Conservation (phyloP, 257 asterid genomes). For the Salvia rosmarinus region DNA sequence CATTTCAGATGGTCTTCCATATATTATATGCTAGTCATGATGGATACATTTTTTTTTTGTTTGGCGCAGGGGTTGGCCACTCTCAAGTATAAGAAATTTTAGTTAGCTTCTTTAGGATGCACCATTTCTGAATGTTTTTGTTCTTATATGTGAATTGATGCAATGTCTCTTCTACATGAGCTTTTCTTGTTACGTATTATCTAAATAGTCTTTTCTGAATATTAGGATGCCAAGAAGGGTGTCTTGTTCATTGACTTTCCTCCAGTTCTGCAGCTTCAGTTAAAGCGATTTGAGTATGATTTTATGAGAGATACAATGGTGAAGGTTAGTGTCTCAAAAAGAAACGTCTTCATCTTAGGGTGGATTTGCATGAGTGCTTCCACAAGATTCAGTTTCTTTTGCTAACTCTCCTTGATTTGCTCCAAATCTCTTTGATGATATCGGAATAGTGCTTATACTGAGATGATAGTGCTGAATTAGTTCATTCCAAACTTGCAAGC, state of each 20-base stretch:
- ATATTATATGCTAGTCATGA: conserved; percentile 7
- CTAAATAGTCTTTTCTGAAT: conserved; percentile 33
- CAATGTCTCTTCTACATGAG: conserved; percentile 20
- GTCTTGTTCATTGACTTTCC: conserved; percentile 85
- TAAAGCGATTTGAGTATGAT: conserved; percentile 85
- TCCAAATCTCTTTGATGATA: conserved; percentile 13
- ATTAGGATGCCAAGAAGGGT: conserved; percentile 88
- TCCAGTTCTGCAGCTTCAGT: conserved; percentile 86
- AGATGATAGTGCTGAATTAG: conserved; percentile 12
- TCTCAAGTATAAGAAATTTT: conserved; percentile 18
- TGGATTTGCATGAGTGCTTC: conserved; percentile 18
- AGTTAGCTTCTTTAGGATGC: conserved; percentile 11
- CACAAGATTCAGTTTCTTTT: not conserved
- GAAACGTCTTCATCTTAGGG: conserved; percentile 1
- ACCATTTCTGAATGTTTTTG: not conserved
- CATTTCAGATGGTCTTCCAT: conserved; percentile 17
- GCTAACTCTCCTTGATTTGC: conserved; percentile 16
- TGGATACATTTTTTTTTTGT: conserved; percentile 10
- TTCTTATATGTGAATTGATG: conserved; percentile 3
- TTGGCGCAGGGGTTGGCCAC: conserved; percentile 14
- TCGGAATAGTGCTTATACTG: not conserved
- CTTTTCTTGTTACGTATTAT: not conserved
- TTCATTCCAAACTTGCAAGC: not conserved
- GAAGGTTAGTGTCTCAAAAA: conserved; percentile 56
- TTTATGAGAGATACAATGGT: conserved; percentile 93